Evolutionary conservation across 345 rosid genomes (phyloP).

Genomic region (Gossypium australe): DNA sequence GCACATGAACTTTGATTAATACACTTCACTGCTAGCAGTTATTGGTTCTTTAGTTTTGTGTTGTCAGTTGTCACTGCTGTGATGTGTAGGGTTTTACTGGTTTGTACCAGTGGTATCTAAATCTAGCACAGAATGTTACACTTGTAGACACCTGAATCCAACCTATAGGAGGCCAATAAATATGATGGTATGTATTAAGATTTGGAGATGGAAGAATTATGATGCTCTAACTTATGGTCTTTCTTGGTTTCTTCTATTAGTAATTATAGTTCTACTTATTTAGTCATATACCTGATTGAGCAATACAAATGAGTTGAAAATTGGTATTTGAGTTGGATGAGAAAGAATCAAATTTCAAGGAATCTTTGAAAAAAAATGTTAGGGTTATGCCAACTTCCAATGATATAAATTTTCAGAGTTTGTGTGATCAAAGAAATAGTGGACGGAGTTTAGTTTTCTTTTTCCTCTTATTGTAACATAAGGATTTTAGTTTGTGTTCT

Average conservation of each 20-base stretch:
- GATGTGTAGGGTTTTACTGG: not conserved
- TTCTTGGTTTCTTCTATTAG: not conserved
- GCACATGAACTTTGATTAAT: not conserved
- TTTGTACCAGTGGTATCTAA: not conserved
- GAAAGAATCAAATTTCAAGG: not conserved
- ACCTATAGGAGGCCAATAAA: not conserved
- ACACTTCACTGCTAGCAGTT: not conserved
- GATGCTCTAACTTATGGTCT: not conserved
- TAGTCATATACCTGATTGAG: not conserved
- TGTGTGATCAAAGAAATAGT: not conserved
- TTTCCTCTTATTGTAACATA: not conserved
- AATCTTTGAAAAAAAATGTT: not conserved
- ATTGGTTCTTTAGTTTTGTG: not conserved
- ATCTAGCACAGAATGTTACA: not conserved
- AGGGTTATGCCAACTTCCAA: not conserved
- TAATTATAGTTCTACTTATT: not conserved
- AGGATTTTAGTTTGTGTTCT: not conserved
- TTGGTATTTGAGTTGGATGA: constrained; percentile 1
- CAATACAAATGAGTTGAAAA: not conserved
- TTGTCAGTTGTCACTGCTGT: not conserved
- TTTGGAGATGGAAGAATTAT: not conserved
- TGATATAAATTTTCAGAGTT: not conserved
- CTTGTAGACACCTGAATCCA: not conserved
- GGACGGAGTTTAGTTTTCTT: not conserved
- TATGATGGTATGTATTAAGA: not conserved